Evolutionary conservation across 768 basidiomycete species (phyloP).

Genomic region (Podaxis carcinomalis): DNA sequence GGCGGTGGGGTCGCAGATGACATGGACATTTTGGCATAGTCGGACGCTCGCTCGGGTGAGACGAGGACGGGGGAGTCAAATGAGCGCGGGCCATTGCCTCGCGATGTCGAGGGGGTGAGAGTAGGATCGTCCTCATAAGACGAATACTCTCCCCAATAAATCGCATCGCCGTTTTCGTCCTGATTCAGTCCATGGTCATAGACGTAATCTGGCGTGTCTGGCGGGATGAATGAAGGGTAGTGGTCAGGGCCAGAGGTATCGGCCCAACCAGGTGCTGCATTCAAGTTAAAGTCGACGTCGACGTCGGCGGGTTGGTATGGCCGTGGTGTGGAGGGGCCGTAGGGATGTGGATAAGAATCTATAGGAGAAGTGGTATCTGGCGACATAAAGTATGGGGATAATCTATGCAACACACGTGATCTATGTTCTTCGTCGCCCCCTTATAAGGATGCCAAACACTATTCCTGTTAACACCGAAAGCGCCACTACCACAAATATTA

Average conservation of each 20-base stretch:
- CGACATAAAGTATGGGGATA: neutral
- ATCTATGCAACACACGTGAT: neutral
- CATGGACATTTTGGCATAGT: slow-evolving; percentile 45
- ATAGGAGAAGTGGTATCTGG: neutral
- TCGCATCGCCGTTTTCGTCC: no score
- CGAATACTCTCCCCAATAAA: no score
- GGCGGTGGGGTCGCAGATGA: slow-evolving; percentile 32
- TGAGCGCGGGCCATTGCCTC: slow-evolving; percentile 13
- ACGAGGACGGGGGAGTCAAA: slow-evolving; percentile 32
- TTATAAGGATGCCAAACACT: neutral
- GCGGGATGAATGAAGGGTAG: neutral
- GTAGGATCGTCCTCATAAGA: no score
- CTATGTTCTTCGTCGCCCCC: neutral
- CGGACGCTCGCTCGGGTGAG: slow-evolving; percentile 37
- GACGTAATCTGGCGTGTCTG: neutral
- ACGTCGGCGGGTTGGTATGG: neutral
- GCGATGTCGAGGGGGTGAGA: no score
- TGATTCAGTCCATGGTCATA: no score
- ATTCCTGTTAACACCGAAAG: neutral
- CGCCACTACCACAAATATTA: neutral
- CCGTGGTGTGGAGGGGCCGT: neutral
- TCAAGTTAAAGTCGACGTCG: neutral
- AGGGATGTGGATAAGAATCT: neutral
- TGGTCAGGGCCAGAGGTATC: neutral
- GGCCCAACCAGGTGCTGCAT: neutral